A percentile compares a stretch with the other conserved stretches of the same genome.
These are phyloP conservation scores for Starmerella bombicola DNA, from an alignment of 805 yeast species.

Conservation along the genomic window DNA sequence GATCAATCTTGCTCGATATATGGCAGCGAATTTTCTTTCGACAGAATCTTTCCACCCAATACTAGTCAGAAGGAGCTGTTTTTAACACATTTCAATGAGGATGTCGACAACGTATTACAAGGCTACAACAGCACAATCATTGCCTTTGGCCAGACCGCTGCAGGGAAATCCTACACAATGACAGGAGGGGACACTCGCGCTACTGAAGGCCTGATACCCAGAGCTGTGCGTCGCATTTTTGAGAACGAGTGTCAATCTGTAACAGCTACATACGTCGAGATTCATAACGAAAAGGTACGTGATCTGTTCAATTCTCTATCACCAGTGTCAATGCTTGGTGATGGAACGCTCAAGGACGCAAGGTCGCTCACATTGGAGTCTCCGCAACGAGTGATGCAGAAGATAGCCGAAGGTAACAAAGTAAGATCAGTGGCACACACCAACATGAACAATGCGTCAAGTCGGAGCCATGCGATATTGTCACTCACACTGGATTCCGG, in stretches of 20 bases:
- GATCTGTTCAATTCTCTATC: constrained; percentile 45
- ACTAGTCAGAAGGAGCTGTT: constrained; percentile 48
- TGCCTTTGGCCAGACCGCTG: constrained; percentile 70
- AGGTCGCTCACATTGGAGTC: constrained; percentile 47
- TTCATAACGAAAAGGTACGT: constrained; percentile 60
- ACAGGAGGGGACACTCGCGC: constrained; percentile 39
- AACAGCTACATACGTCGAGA: constrained; percentile 54
- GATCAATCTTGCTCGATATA: background rate
- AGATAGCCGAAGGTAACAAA: constrained; percentile 45
- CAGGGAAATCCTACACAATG: constrained; percentile 69
- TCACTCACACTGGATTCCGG: constrained; percentile 38
- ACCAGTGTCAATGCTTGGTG: constrained; percentile 31
- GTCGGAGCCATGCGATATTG: constrained; percentile 74
- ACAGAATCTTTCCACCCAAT: constrained; percentile 43
- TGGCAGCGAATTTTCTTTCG: constrained; percentile 40
- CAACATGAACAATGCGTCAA: constrained; percentile 57
- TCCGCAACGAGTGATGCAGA: constrained; percentile 42
- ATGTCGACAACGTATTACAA: constrained; percentile 52
- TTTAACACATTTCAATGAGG: constrained; percentile 43
- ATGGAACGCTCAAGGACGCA: constrained; percentile 49
- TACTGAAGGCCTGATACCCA: constrained; percentile 54
- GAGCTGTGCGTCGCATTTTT: constrained; percentile 55
- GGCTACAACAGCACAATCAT: constrained; percentile 69
- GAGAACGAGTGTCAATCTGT: constrained; percentile 27
- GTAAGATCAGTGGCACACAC: constrained; percentile 49